Evolutionary conservation across 1,139 yeast species (phyloP).

Genomic region (Taphrina deformans): DNA sequence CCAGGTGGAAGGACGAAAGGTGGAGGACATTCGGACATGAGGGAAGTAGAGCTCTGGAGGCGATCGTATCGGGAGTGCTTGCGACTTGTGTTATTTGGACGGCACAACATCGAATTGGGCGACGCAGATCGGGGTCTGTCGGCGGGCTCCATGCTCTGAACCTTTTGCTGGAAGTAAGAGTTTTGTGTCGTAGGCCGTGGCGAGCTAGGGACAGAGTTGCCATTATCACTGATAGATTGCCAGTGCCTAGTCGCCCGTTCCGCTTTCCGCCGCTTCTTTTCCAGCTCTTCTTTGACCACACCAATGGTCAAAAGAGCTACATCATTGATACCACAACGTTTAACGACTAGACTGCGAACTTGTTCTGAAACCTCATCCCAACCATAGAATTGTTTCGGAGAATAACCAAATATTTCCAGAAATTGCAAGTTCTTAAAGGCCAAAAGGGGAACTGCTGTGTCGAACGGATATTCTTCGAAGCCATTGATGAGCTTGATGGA

Average conservation of each 20-base stretch:
- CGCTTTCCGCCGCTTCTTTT: constrained; percentile 45
- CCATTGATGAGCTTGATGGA: constrained; percentile 59
- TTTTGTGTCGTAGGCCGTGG: constrained; percentile 15
- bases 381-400: constrained; percentile 65
- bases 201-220: neutral
- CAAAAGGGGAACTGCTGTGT: constrained; percentile 63
- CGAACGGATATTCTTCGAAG: constrained; percentile 71
- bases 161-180: neutral
- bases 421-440: constrained; percentile 65
- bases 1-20: constrained; percentile 45
- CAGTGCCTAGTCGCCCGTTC: constrained; percentile 47
- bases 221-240: constrained; percentile 26
- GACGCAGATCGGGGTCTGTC: constrained; percentile 27
- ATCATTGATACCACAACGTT: constrained; percentile 55
- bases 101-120: neutral
- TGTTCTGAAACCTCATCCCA: constrained; percentile 62
- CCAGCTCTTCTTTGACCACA: constrained; percentile 56
- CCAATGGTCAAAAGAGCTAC: constrained; percentile 54
- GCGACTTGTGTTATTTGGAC: constrained; percentile 1
- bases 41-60: constrained; percentile 6
- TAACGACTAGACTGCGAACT: constrained; percentile 57
- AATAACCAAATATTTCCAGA: constrained; percentile 59
- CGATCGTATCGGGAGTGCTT: constrained; percentile 6
- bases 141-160: neutral
- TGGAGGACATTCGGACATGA: constrained; percentile 11